A percentile compares a stretch with the other conserved stretches of the same genome.
These are phyloP conservation scores for Trichoderma gamsii DNA, from an alignment of 495 filamentous ascomycete species.

Conservation along the genomic window DNA sequence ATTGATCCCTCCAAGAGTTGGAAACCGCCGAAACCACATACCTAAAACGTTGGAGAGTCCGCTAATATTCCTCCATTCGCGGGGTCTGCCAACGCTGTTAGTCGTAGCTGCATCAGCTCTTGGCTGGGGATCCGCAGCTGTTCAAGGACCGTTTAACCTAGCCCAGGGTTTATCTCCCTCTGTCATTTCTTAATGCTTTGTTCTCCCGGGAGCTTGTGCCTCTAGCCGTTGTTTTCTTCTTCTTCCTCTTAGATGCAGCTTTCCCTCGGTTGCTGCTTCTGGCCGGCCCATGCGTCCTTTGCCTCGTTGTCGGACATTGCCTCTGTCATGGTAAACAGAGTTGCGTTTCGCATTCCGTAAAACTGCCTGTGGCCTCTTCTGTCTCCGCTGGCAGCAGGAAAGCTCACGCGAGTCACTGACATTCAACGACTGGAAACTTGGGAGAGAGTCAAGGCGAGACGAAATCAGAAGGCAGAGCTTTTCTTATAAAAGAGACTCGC, in stretches of 20 bases:
- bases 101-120: not conserved
- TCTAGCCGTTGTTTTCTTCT: not conserved
- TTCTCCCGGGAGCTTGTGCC: no score
- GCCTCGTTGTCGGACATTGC: not conserved
- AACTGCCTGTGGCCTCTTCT: not conserved
- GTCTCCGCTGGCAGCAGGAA: not conserved
- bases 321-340: constrained; percentile 1
- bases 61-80: not conserved
- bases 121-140: not conserved
- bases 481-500: not conserved
- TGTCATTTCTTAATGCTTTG: not conserved
- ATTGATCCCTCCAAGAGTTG: not conserved
- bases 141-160: not conserved
- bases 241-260: not conserved
- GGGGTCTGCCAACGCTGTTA: not conserved
- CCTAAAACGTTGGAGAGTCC: not conserved
- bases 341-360: not conserved
- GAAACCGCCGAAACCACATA: not conserved
- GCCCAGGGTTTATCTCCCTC: not conserved
- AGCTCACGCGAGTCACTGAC: not conserved
- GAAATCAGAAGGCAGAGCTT: not conserved
- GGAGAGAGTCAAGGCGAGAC: no score
- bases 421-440: no score
- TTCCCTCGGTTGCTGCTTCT: not conserved
- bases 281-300: not conserved